These are phyloP conservation scores for Aspergillus sp. DNA, from an alignment of 2,329 filamentous ascomycete species.

Conservation along the genomic window DNA sequence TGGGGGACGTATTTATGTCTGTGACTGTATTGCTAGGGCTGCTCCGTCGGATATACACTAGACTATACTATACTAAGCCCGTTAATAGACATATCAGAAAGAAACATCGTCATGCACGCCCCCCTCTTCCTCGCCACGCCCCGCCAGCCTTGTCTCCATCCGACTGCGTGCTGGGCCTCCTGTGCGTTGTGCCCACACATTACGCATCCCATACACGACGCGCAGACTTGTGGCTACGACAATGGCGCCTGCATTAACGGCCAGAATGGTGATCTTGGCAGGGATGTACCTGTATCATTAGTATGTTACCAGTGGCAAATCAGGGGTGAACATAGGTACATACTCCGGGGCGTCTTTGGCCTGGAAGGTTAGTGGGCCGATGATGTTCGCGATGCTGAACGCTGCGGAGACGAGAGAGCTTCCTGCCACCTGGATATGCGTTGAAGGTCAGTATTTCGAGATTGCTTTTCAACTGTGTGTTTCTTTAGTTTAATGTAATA, in stretches of 20 bases:
- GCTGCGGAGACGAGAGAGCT: conserved; percentile 37
- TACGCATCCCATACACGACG: conserved; percentile 27
- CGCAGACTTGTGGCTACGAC: conserved; percentile 25
- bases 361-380: conserved; percentile 46
- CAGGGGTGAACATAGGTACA: background rate
- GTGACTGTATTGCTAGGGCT: no score
- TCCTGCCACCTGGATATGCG: no score
- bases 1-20: no score
- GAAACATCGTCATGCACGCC: conserved; percentile 9
- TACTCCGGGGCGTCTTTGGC: conserved; percentile 43
- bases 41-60: background rate
- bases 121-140: conserved; percentile 14
- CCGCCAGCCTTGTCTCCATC: conserved; percentile 19
- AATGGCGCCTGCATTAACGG: conserved; percentile 31
- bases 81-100: conserved; percentile 33
- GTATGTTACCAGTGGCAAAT: no score
- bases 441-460: no score
- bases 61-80: background rate
- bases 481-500: conserved; percentile 31
- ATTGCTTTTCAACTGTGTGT: conserved; percentile 18
- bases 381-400: conserved; percentile 40
- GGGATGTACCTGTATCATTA: conserved; percentile 23
- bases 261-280: conserved; percentile 41
- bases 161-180: conserved; percentile 21
- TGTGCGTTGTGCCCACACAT: conserved; percentile 20